A percentile compares a stretch with the other conserved stretches of the same genome.
phyloP scores from a whole-genome alignment of 495 filamentous ascomycete species.

The Xylaria palmicola region DNA sequence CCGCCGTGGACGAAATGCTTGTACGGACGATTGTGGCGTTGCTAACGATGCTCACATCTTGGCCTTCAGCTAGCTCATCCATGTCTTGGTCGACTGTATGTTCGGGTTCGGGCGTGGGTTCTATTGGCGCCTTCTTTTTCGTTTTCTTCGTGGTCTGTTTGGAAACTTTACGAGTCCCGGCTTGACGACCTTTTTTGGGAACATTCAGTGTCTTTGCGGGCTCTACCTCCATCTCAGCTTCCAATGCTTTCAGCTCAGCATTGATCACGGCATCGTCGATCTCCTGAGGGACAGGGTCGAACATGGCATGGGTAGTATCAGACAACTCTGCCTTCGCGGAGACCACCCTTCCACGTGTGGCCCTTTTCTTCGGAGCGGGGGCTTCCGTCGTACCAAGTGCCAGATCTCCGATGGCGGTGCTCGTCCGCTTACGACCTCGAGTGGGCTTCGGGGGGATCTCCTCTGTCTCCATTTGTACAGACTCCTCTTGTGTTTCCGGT shows the following conservation, averaged over 20 bases:
- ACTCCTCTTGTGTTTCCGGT: slow-evolving; percentile 28
- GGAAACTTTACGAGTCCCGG: slow-evolving; percentile 41
- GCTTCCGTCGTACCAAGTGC: slow-evolving; percentile 40
- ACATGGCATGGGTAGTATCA: slow-evolving; percentile 41
- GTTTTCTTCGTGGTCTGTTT: slow-evolving; percentile 46
- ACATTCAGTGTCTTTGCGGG: slow-evolving; percentile 26
- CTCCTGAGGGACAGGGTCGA: slow-evolving; percentile 39
- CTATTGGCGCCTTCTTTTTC: slow-evolving; percentile 37
- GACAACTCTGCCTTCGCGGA: slow-evolving; percentile 29
- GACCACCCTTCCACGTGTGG: slow-evolving; percentile 47
- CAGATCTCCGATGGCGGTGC: slow-evolving; percentile 56
- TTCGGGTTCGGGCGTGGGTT: slow-evolving; percentile 28
- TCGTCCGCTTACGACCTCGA: slow-evolving; percentile 64
- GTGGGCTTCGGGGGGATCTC: slow-evolving; percentile 41
- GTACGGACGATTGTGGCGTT: slow-evolving; percentile 45
- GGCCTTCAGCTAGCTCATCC: slow-evolving; percentile 35
- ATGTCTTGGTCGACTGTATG: slow-evolving; percentile 30
- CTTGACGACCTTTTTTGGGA: slow-evolving; percentile 48
- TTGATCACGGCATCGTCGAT: slow-evolving; percentile 49
- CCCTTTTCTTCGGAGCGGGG: slow-evolving; percentile 66
- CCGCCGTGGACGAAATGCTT: slow-evolving; percentile 27
- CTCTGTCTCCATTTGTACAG: not conserved
- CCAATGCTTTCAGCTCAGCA: slow-evolving; percentile 42
- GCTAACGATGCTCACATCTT: slow-evolving; percentile 43
- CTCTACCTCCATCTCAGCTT: slow-evolving; percentile 43